phyloP scores from a whole-genome alignment of 2,329 filamentous ascomycete genomes.

The Ophiostoma perfectum region DNA sequence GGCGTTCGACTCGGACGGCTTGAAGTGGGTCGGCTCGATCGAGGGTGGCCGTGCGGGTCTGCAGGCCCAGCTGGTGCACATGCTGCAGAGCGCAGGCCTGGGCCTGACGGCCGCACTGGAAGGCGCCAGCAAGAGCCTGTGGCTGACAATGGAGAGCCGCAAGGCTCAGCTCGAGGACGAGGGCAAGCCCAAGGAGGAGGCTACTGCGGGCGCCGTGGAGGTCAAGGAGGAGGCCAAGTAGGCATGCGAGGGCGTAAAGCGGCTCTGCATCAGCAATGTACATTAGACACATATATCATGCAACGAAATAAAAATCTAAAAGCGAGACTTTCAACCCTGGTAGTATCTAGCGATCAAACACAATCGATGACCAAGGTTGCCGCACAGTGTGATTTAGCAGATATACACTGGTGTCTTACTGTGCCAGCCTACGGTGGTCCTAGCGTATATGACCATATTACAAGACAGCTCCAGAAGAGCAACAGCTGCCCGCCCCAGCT shows the following conservation, averaged over 20 bases:
- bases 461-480: conserved; percentile 2
- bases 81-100: conserved; percentile 75
- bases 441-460: neutral
- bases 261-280: neutral
- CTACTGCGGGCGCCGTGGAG: conserved; percentile 18
- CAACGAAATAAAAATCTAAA: neutral
- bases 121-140: conserved; percentile 72
- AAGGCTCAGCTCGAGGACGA: conserved; percentile 77
- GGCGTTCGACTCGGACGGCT: conserved; percentile 70
- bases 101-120: conserved; percentile 74
- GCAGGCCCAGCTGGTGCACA: conserved; percentile 70
- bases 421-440: conserved; percentile 17
- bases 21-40: conserved; percentile 65
- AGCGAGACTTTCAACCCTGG: neutral
- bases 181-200: conserved; percentile 24
- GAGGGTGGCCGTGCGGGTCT: conserved; percentile 75
- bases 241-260: neutral
- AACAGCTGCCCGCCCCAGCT: conserved; percentile 11
- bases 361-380: neutral
- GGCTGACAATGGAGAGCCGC: conserved; percentile 80
- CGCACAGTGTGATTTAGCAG: neutral
- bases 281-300: conserved; percentile 6
- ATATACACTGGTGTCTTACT: conserved; percentile 6
- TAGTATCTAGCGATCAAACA: neutral
- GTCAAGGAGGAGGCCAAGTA: conserved; percentile 15